Evolutionary conservation across 345 rosid genomes (phyloP).

Genomic region (Euclidium syriacum): DNA sequence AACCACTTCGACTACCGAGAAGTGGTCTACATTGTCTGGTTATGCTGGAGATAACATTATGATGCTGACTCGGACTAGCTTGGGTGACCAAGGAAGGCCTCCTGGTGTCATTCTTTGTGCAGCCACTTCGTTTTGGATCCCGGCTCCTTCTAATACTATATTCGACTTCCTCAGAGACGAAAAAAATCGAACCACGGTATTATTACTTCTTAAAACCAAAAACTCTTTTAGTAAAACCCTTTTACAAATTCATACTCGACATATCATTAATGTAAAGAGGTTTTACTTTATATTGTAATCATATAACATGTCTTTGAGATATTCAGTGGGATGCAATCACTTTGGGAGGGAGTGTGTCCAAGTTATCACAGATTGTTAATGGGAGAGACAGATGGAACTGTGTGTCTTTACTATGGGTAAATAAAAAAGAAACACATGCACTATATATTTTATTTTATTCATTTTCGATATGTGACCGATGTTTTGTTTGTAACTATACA

Average conservation of each 20-base stretch:
- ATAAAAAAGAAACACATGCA: no score
- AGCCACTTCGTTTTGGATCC: constrained; percentile 94
- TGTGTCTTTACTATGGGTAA: constrained; percentile 70
- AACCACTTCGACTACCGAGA: constrained; percentile 62
- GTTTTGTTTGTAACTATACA: constrained; percentile 12
- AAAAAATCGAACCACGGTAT: constrained; percentile 65
- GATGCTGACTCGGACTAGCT: constrained; percentile 71
- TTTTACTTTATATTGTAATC: no score
- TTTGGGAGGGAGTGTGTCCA: constrained; percentile 55
- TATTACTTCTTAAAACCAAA: no score
- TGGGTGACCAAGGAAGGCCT: constrained; percentile 83
- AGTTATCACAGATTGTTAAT: constrained; percentile 78
- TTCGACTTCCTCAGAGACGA: constrained; percentile 87
- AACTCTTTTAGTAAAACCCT: no score
- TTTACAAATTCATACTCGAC: no score
- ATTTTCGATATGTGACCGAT: constrained; percentile 11
- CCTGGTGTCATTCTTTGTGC: constrained; percentile 78
- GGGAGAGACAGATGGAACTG: constrained; percentile 81
- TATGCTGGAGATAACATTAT: constrained; percentile 67
- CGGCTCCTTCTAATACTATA: constrained; percentile 55
- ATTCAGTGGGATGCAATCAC: constrained; percentile 98
- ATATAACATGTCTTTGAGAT: neutral
- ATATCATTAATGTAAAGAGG: no score
- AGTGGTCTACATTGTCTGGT: constrained; percentile 63
- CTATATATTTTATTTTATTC: neutral